A percentile compares a stretch with the other conserved stretches of the same genome.
These are phyloP conservation scores for Melaleuca quinquenervia DNA, from an alignment of 345 rosid genomes.

Conservation along the genomic window DNA sequence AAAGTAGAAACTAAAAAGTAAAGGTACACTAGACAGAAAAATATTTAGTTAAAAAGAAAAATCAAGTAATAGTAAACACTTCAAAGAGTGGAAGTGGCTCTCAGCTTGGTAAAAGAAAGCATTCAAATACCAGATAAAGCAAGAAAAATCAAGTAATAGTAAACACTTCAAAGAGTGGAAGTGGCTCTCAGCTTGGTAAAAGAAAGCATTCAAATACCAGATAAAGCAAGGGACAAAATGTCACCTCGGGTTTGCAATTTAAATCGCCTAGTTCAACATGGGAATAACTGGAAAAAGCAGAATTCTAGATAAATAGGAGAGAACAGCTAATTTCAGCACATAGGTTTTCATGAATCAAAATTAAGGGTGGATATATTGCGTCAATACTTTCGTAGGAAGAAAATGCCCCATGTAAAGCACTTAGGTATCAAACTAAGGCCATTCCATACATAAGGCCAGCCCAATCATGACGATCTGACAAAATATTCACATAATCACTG, in stretches of 20 bases:
- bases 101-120: neutral
- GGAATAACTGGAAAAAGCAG: neutral
- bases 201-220: neutral
- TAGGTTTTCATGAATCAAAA: neutral
- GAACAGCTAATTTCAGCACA: neutral
- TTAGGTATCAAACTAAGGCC: neutral
- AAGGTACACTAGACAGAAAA: neutral
- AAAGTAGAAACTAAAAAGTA: neutral
- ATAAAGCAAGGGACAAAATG: neutral
- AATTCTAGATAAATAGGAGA: neutral
- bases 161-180: neutral
- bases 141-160: neutral
- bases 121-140: no score
- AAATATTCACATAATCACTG: neutral
- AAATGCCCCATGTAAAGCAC: neutral
- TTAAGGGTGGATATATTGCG: neutral
- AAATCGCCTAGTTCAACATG: neutral
- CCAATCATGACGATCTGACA: neutral
- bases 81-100: neutral
- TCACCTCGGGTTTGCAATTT: neutral
- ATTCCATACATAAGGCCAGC: neutral
- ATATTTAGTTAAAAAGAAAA: neutral
- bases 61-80: neutral
- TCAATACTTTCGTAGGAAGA: neutral
- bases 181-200: neutral